These are phyloP conservation scores for Panaeolus papilionaceus DNA, from an alignment of 768 basidiomycete genomes.

Conservation along the genomic window DNA sequence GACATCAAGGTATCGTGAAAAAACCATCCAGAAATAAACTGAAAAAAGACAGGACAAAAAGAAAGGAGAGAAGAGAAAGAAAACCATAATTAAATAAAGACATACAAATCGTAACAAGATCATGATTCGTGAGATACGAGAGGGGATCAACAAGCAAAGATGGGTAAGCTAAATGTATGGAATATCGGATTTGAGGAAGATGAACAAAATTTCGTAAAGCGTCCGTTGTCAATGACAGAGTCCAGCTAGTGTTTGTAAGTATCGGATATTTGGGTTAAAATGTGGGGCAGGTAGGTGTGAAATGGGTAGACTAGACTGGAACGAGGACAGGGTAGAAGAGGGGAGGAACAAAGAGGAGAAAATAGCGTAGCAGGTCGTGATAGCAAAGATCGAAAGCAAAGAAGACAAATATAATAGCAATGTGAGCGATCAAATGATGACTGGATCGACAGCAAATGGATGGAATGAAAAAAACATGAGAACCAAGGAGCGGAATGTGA, in stretches of 20 bases:
- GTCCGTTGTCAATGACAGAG: neutral
- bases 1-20: conserved; percentile 19
- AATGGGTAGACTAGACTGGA: neutral
- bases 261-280: conserved; percentile 6
- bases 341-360: neutral
- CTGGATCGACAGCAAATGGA: conserved; percentile 24
- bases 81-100: conserved; percentile 17
- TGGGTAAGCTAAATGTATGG: neutral
- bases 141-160: conserved; percentile 14
- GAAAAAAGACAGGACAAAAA: neutral
- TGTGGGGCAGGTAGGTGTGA: neutral
- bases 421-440: conserved; percentile 18
- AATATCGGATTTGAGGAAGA: neutral
- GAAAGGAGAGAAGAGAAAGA: conserved; percentile 8
- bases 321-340: neutral
- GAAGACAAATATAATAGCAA: conserved; percentile 25
- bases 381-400: conserved; percentile 25
- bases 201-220: conserved; percentile 5
- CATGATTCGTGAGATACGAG: conserved; percentile 14
- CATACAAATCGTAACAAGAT: conserved; percentile 17
- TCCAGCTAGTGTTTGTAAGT: neutral
- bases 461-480: conserved; percentile 18
- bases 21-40: conserved; percentile 11
- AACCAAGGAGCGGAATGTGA: conserved; percentile 18
- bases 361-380: conserved; percentile 16